Conservation (phyloP, 805 yeast species). For the Kluyveromyces lactis region DNA sequence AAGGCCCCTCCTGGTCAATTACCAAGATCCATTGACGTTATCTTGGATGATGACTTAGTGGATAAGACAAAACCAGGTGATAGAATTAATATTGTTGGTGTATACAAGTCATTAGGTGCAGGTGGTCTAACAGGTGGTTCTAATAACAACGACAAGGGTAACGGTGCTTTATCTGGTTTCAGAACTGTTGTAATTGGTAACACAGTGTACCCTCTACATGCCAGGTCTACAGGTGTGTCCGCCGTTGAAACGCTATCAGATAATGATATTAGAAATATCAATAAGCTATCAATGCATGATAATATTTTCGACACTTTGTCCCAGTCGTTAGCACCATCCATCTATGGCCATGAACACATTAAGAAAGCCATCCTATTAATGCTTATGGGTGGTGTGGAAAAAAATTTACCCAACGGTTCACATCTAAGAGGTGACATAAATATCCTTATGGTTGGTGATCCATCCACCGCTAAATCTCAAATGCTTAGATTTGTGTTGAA, state of each 20-base stretch:
- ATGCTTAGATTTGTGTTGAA: conserved; percentile 88
- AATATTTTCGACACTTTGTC: conserved; percentile 73
- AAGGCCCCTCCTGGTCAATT: conserved; percentile 96
- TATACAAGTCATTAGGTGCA: conserved; percentile 85
- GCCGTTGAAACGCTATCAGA: conserved; percentile 64
- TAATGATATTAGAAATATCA: conserved; percentile 78
- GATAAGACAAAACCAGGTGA: conserved; percentile 94
- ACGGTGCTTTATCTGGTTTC: conserved; percentile 54
- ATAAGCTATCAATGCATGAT: conserved; percentile 59
- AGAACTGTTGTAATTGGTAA: conserved; percentile 79
- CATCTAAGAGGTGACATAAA: conserved; percentile 98
- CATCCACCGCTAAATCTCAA: conserved; percentile 97
- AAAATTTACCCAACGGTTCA: conserved; percentile 88
- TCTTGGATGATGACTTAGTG: conserved; percentile 91
- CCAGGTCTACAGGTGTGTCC: conserved; percentile 80
- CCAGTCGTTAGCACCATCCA: conserved; percentile 89
- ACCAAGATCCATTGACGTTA: conserved; percentile 85
- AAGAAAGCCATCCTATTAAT: conserved; percentile 85
- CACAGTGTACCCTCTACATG: conserved; percentile 81
- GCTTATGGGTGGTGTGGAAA: conserved; percentile 91
- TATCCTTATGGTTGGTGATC: conserved; percentile 95
- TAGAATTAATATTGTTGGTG: conserved; percentile 88
- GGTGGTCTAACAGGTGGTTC: conserved; percentile 26
- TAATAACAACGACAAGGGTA: conserved; percentile 11
- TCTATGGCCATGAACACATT: conserved; percentile 86